Percentiles rank a stretch among this genome's conserved stretches.
Conservation (phyloP, 805 yeast species). For the Schwanniomyces sp. region DNA sequence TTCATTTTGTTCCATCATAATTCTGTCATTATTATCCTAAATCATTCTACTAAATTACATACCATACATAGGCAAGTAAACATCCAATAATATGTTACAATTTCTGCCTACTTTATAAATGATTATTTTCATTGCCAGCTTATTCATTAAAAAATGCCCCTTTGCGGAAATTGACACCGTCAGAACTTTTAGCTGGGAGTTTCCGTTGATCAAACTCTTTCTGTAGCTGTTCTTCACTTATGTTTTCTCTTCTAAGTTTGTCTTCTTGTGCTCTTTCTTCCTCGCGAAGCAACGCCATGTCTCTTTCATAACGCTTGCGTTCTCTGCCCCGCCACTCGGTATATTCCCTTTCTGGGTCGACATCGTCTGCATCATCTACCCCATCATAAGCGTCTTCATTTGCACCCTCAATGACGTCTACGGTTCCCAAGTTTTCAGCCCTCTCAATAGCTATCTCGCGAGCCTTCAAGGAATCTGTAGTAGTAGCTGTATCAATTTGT, state of each 20-base stretch:
- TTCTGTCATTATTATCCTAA: not conserved
- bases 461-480: not conserved
- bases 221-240: slow-evolving; percentile 5
- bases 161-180: not conserved
- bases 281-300: slow-evolving; percentile 15
- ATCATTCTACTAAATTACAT: too few species aligned
- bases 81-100: too few species aligned
- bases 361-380: slow-evolving; percentile 34
- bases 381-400: slow-evolving; percentile 24
- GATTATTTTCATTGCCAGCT: not conserved
- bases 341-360: slow-evolving; percentile 33
- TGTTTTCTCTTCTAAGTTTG: slow-evolving; percentile 14
- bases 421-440: slow-evolving; percentile 3
- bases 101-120: too few species aligned
- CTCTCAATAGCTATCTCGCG: slow-evolving; percentile 1
- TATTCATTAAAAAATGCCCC: slow-evolving; percentile 13
- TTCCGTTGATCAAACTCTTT: slow-evolving; percentile 4
- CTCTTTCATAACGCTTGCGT: slow-evolving; percentile 20
- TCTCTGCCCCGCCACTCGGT: slow-evolving; percentile 31
- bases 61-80: too few species aligned
- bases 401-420: not conserved
- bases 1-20: not conserved
- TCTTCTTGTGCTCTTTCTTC: slow-evolving; percentile 29
- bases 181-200: not conserved
- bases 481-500: slow-evolving; percentile 2